Conservation (phyloP, 805 yeast genomes). For the Pichia phayaonensis region DNA sequence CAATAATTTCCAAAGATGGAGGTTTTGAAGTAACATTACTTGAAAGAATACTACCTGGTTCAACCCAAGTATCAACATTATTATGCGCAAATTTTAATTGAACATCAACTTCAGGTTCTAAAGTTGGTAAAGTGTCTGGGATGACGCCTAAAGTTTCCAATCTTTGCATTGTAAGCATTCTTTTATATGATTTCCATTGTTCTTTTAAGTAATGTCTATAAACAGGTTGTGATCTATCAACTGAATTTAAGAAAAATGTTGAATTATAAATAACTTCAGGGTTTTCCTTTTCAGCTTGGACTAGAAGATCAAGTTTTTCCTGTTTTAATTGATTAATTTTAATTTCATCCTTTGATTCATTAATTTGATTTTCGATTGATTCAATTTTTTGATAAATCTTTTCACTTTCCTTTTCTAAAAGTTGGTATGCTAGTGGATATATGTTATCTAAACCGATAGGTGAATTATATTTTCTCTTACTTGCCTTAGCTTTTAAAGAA, state of each 20-base stretch:
- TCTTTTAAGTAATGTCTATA: constrained; percentile 60
- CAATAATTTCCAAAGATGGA: constrained; percentile 73
- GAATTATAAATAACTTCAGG: constrained; percentile 81
- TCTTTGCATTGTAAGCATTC: constrained; percentile 85
- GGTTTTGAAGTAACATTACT: constrained; percentile 65
- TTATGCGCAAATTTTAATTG: constrained; percentile 60
- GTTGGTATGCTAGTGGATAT: constrained; percentile 59
- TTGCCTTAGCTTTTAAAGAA: constrained; percentile 37
- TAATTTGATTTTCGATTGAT: constrained; percentile 26
- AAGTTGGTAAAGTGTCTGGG: constrained; percentile 90
- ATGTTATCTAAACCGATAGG: constrained; percentile 68
- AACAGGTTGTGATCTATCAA: constrained; percentile 73
- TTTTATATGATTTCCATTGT: constrained; percentile 64
- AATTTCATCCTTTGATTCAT: constrained; percentile 16
- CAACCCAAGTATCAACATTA: constrained; percentile 58
- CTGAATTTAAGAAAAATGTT: constrained; percentile 35
- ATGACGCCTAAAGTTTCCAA: constrained; percentile 76
- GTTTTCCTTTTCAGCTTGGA: constrained; percentile 63
- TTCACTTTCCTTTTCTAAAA: constrained; percentile 42
- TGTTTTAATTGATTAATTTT: constrained; percentile 16
- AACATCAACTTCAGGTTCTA: constrained; percentile 74
- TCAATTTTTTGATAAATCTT: constrained; percentile 33
- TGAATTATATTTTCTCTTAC: constrained; percentile 48
- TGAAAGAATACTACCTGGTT: constrained; percentile 71
- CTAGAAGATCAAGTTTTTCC: constrained; percentile 29